A percentile compares a stretch with the other conserved stretches of the same genome.
These are phyloP conservation scores for Porcisia deanei DNA, from an alignment of 208 protist species.

Conservation along the genomic window DNA sequence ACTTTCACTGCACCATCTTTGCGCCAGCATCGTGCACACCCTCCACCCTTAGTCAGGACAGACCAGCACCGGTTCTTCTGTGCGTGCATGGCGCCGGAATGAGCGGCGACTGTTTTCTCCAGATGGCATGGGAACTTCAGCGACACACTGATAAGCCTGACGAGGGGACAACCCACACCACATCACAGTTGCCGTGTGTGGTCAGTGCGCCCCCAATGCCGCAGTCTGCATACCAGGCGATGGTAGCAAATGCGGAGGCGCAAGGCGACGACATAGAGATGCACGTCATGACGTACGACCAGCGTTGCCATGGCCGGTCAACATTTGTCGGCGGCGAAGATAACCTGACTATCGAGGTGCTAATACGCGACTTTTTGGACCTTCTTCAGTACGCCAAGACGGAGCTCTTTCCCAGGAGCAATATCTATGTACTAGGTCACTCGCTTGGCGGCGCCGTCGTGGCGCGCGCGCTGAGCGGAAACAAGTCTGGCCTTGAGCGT, in stretches of 20 bases:
- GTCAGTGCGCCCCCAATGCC: not conserved
- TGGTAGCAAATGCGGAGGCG: conserved; percentile 8
- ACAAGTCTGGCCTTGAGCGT: conserved; percentile 25
- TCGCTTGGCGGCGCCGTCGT: conserved; percentile 88
- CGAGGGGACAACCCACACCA: not conserved
- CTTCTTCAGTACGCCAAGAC: conserved; percentile 47
- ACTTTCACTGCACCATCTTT: conserved; percentile 58
- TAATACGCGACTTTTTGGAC: conserved; percentile 68
- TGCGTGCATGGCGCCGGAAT: conserved; percentile 92
- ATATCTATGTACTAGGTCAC: conserved; percentile 83
- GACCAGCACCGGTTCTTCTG: conserved; percentile 60
- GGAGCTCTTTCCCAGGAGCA: conserved; percentile 41
- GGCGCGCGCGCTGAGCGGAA: conserved; percentile 38
- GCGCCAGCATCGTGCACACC: conserved; percentile 8
- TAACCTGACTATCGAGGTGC: conserved; percentile 54
- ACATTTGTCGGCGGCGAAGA: conserved; percentile 70
- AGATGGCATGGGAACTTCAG: conserved; percentile 48
- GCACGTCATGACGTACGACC: conserved; percentile 75
- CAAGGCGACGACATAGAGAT: conserved; percentile 41
- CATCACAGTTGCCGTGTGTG: not conserved
- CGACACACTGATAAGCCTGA: not conserved
- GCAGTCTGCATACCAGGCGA: not conserved
- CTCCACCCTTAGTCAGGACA: not conserved
- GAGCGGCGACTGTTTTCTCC: conserved; percentile 71
- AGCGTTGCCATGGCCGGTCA: conserved; percentile 88